Base-by-base conservation (phyloP, 148 eudicot species). In the Rhododendron ferrugineum region DNA sequence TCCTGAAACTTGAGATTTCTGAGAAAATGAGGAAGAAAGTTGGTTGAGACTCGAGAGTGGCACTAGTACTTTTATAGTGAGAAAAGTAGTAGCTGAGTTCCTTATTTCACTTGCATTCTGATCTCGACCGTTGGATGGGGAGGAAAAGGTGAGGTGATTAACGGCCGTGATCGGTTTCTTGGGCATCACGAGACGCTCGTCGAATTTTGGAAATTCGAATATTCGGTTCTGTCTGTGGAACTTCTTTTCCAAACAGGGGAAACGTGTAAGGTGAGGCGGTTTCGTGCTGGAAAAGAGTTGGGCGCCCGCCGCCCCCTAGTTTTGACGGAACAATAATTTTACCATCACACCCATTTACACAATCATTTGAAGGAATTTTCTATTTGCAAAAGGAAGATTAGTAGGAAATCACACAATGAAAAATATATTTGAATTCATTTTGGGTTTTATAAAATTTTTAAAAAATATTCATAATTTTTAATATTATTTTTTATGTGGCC, bases 171-270 rank as follows among this genome's bases (percentile, higher is more conserved):
- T 78, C 37, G 46, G 6, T 2, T 62, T 60, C 83, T 79, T 79
- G 83, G 64, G 37, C 78, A 52, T 62, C 84, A 80, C 47, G 87
- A 36, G 83, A 70, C 18, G 49, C 78, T 40, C 44, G 66, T 50
- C 3, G 26, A 54, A 20, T 20, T 60, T 4, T 75, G 40, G 15
- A 54, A 58, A 62, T 11, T 23, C 23, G 86, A 84, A 84, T 84
- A 77, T 84, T 84, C 86, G 80, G 47, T 83, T 66, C 23, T 46
- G 40, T 66, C 23, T 46, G 40, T 44, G 77, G 36, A 32, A 23
- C 49, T 46, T 81, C 9, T 36, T 76, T 72, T 32, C 9, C 77
- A 0, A 22, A 20, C 1, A 4, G 40, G 23, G 44, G 6, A 40
- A 37, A 9, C 23, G 78, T 2, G 13, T 22, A 42, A 1, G 13